phyloP scores from a whole-genome alignment of 495 filamentous ascomycete genomes.

The Symbiotaphrina buchneri region DNA sequence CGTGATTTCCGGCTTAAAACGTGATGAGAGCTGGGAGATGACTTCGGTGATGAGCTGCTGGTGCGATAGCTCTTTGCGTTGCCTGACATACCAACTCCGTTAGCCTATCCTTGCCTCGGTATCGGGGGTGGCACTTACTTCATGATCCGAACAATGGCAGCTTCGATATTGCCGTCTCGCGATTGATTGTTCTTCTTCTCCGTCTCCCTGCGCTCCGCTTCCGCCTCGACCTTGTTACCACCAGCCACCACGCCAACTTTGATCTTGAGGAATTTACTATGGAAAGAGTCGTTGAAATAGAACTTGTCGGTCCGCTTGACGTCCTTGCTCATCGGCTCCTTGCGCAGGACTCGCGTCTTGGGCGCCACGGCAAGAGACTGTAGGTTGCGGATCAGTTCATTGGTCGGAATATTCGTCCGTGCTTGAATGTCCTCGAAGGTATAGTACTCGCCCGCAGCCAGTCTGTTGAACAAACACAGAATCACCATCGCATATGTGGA shows the following conservation, averaged over 20 bases:
- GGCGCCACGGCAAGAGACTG: conserved; percentile 71
- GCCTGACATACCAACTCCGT: conserved; percentile 25
- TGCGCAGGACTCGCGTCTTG: conserved; percentile 60
- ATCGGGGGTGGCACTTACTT: conserved; percentile 35
- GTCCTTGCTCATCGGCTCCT: conserved; percentile 64
- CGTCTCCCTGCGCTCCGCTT: conserved; percentile 65
- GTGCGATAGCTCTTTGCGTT: conserved; percentile 70
- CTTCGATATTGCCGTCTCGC: conserved; percentile 57
- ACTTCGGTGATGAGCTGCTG: conserved; percentile 69
- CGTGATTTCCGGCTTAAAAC: conserved; percentile 74
- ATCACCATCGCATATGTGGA: conserved; percentile 87
- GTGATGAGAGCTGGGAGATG: conserved; percentile 47
- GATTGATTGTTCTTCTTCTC: conserved; percentile 72
- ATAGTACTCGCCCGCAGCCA: conserved; percentile 36
- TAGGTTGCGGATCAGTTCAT: conserved; percentile 62
- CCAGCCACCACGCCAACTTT: conserved; percentile 52
- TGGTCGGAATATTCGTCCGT: conserved; percentile 55
- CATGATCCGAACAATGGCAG: conserved; percentile 86
- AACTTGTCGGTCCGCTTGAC: conserved; percentile 67
- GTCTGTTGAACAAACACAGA: conserved; percentile 70
- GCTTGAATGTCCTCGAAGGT: conserved; percentile 72
- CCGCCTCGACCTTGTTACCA: conserved; percentile 64
- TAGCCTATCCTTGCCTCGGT: conserved; percentile 5
- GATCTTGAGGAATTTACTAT: conserved; percentile 62
- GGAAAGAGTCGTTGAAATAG: conserved; percentile 65